A percentile compares a stretch with the other conserved stretches of the same genome.
Conservation (phyloP, 345 rosid genomes). For the Dovyalis caffra region DNA sequence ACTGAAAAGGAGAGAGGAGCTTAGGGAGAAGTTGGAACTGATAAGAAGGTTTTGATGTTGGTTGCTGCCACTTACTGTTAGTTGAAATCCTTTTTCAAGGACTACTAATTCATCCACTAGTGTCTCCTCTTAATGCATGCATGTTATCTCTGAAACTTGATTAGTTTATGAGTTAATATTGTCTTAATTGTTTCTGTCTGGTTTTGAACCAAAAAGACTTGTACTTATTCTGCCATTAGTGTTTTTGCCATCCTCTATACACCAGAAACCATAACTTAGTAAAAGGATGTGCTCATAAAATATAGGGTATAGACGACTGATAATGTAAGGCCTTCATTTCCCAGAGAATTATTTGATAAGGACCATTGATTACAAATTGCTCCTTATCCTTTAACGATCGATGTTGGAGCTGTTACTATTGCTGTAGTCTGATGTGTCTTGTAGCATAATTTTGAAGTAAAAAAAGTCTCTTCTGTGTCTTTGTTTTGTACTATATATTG, state of each 20-base stretch:
- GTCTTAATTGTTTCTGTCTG: background rate
- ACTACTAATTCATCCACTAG: too few relatives aligned
- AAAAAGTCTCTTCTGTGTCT: background rate
- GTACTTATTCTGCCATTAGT: too few relatives aligned
- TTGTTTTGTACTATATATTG: background rate
- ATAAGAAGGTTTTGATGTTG: background rate
- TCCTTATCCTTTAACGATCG: background rate
- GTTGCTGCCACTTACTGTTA: background rate
- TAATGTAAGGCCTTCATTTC: background rate
- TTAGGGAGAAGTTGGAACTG: background rate
- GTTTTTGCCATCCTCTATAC: background rate
- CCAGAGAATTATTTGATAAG: background rate
- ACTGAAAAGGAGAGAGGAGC: background rate
- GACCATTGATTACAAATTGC: background rate
- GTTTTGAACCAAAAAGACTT: background rate
- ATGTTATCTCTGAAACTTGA: background rate
- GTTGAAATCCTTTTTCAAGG: too few relatives aligned
- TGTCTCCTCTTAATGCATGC: too few relatives aligned
- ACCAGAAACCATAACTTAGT: background rate
- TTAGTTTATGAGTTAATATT: background rate
- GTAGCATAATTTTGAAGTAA: background rate
- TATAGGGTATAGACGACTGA: background rate
- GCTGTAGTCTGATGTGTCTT: background rate
- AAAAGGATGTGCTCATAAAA: constrained; percentile 10
- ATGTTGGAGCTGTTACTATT: background rate